Percentiles rank a stretch among this genome's conserved stretches.
phyloP scores from a whole-genome alignment of 805 yeast genomes.

The Saccharomycopsis sp. region DNA sequence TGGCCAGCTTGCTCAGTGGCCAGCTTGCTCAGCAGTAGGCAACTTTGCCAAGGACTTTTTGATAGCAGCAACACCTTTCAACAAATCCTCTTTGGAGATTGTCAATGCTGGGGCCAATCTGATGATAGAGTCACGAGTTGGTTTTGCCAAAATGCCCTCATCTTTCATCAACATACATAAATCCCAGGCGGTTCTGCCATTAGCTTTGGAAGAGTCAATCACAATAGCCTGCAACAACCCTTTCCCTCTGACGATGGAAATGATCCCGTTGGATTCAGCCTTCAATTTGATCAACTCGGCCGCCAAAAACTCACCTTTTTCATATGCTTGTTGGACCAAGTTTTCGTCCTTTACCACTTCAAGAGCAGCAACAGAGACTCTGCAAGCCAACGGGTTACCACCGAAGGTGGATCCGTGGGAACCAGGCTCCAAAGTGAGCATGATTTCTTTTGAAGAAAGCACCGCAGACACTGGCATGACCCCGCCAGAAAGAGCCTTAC shows the following conservation, averaged over 20 bases:
- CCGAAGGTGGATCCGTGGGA: slow-evolving; percentile 98
- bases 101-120: slow-evolving; percentile 95
- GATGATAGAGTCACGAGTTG: slow-evolving; percentile 91
- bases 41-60: slow-evolving; percentile 44
- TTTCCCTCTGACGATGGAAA: slow-evolving; percentile 64
- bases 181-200: slow-evolving; percentile 95
- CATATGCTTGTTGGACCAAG: slow-evolving; percentile 66
- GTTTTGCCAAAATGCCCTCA: slow-evolving; percentile 89
- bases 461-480: slow-evolving; percentile 42
- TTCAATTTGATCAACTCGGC: slow-evolving; percentile 46
- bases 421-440: slow-evolving; percentile 87
- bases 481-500: slow-evolving; percentile 43
- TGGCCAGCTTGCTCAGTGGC: too few relatives aligned
- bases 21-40: slow-evolving; percentile 43
- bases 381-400: slow-evolving; percentile 91
- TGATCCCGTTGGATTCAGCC: slow-evolving; percentile 43
- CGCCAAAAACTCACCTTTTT: slow-evolving; percentile 63
- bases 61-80: slow-evolving; percentile 73
- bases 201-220: slow-evolving; percentile 72
- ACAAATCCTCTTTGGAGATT: slow-evolving; percentile 76
- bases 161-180: slow-evolving; percentile 83
- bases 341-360: slow-evolving; percentile 84
- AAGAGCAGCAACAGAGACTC: slow-evolving; percentile 89
- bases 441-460: slow-evolving; percentile 78
- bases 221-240: slow-evolving; percentile 89